Conservation (phyloP, 139 green algal genomes). For the Chloropicon primus region DNA sequence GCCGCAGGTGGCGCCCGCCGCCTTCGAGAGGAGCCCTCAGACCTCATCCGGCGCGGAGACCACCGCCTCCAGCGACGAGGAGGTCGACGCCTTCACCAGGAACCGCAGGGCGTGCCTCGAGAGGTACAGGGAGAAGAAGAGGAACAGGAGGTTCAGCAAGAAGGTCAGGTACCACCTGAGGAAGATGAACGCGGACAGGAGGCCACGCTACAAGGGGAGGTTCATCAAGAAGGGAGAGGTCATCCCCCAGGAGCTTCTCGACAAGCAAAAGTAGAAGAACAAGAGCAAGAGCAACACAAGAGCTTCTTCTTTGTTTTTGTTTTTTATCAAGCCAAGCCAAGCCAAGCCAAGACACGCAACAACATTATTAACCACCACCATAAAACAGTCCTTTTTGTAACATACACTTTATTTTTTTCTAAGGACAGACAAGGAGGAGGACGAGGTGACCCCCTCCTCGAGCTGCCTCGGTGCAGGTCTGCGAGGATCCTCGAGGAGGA, state of each 20-base stretch:
- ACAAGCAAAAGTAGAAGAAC: not conserved
- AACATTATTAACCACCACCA: too few relatives aligned
- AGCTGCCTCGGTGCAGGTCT: too few relatives aligned
- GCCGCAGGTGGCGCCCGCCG: not conserved
- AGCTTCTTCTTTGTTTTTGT: too few relatives aligned
- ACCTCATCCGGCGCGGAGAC: not conserved
- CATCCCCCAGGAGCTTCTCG: not conserved
- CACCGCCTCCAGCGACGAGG: not conserved
- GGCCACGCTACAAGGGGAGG: constrained; percentile 68
- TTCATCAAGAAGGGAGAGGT: constrained; percentile 67
- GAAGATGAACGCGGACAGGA: constrained; percentile 73
- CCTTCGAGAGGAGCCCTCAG: not conserved
- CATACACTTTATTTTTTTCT: too few relatives aligned
- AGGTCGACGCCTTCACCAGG: not conserved
- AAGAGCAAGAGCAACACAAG: not conserved
- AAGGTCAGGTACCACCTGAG: constrained; percentile 66
- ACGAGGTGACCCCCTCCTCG: too few relatives aligned
- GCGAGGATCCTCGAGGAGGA: too few relatives aligned
- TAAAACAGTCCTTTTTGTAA: too few relatives aligned
- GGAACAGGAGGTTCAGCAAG: constrained; percentile 64
- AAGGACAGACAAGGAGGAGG: too few relatives aligned
- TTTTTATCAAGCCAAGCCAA: too few relatives aligned
- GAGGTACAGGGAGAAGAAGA: constrained; percentile 59
- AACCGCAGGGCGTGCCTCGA: constrained; percentile 20
- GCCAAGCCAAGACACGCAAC: too few relatives aligned